Conservation (phyloP, 2,329 filamentous ascomycete species). For the Mariannaea sp. region DNA sequence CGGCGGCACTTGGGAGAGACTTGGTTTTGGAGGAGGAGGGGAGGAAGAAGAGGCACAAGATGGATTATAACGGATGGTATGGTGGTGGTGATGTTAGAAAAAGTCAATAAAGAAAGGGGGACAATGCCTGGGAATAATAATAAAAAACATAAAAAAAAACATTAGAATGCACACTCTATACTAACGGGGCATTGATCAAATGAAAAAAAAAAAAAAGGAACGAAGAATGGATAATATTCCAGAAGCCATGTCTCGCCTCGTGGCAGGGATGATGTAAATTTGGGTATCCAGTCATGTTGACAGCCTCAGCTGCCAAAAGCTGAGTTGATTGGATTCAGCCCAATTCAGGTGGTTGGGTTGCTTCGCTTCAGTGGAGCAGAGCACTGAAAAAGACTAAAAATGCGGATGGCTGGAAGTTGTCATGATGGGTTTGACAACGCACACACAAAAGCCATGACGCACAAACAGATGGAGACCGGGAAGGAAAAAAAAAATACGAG, state of each 20-base stretch:
- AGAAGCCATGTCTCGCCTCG: slow-evolving; percentile 11
- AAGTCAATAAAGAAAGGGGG: too few species aligned
- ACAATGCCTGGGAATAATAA: too few species aligned
- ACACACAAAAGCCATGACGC: not conserved
- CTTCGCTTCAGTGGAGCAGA: slow-evolving; percentile 12
- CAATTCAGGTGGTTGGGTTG: slow-evolving; percentile 17
- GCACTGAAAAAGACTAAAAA: slow-evolving; percentile 2
- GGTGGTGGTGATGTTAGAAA: too few species aligned
- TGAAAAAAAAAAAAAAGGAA: not conserved
- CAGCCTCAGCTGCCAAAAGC: not conserved
- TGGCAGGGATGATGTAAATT: slow-evolving; percentile 5
- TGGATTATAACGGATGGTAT: too few species aligned
- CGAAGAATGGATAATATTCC: slow-evolving; percentile 2
- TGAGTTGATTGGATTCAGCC: slow-evolving; percentile 12
- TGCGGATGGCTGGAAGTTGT: slow-evolving; percentile 8
- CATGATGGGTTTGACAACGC: not conserved
- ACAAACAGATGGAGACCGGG: too few species aligned
- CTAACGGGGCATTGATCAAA: too few species aligned
- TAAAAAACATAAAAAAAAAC: not conserved
- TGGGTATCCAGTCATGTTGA: slow-evolving; percentile 4
- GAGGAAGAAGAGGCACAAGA: too few species aligned
- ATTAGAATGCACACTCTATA: too few species aligned
- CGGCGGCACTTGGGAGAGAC: too few species aligned
- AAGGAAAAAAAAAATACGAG: not conserved
- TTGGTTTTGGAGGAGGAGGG: too few species aligned